These are phyloP conservation scores for Cytospora leucostoma DNA, from an alignment of 2,329 filamentous ascomycete genomes.

Conservation along the genomic window DNA sequence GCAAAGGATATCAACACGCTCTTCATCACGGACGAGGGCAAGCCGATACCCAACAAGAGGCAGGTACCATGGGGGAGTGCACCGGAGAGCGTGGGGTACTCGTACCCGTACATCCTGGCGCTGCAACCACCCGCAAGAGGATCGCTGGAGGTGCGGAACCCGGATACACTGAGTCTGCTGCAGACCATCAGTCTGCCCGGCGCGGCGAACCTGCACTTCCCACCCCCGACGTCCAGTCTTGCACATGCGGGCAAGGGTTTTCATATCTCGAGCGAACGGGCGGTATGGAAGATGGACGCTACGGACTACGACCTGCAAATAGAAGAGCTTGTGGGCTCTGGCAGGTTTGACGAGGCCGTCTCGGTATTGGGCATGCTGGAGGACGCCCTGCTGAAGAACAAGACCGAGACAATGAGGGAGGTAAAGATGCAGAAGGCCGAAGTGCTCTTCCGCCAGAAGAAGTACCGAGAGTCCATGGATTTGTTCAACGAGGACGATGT, in stretches of 20 bases:
- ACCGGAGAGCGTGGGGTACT: constrained; percentile 91
- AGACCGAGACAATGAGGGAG: constrained; percentile 76
- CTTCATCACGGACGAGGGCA: constrained; percentile 84
- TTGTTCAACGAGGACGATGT: constrained; percentile 84
- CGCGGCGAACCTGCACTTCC: constrained; percentile 84
- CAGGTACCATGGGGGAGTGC: constrained; percentile 92
- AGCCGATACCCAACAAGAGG: constrained; percentile 70
- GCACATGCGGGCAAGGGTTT: constrained; percentile 96
- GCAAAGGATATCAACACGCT: constrained; percentile 97
- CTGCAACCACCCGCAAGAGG: constrained; percentile 83
- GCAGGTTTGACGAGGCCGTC: constrained; percentile 85
- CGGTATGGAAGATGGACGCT: constrained; percentile 94
- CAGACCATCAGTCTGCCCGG: constrained; percentile 82
- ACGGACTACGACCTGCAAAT: constrained; percentile 90
- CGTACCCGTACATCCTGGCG: constrained; percentile 91
- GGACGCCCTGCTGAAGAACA: constrained; percentile 84
- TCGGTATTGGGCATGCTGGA: constrained; percentile 88
- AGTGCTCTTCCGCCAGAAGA: constrained; percentile 75
- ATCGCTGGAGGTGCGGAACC: constrained; percentile 85
- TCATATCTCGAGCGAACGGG: constrained; percentile 85
- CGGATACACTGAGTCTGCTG: constrained; percentile 84
- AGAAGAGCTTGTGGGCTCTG: constrained; percentile 72
- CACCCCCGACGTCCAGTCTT: constrained; percentile 89
- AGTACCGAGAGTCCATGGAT: constrained; percentile 83
- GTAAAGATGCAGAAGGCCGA: constrained; percentile 93